Conservation (phyloP, 805 yeast genomes). For the Pichia cephalocereana region DNA sequence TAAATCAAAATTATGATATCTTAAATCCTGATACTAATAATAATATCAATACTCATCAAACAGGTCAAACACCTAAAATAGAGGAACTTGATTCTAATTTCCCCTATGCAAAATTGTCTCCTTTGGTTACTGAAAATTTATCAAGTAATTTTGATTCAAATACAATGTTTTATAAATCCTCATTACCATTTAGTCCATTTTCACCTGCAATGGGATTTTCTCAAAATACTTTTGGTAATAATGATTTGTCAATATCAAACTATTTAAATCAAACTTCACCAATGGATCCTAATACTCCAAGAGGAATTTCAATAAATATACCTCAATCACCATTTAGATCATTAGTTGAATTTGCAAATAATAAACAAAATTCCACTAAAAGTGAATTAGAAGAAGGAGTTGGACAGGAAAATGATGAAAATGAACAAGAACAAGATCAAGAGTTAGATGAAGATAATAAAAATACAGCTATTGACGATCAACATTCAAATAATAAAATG, state of each 20-base stretch:
- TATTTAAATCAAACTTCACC: background rate
- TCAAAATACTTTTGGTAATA: background rate
- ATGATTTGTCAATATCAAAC: background rate
- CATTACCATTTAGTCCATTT: background rate
- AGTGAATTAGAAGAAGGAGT: background rate
- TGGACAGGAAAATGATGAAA: too few relatives aligned
- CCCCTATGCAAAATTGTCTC: slow-evolving; percentile 1
- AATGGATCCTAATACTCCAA: background rate
- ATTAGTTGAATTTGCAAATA: background rate
- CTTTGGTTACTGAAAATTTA: background rate
- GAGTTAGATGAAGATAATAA: background rate
- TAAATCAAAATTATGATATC: background rate
- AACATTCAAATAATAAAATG: background rate
- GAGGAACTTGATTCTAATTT: slow-evolving; percentile 2
- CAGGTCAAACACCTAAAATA: background rate
- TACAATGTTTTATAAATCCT: background rate
- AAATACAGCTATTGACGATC: background rate
- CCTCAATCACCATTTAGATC: background rate
- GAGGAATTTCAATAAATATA: background rate
- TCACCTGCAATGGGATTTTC: background rate
- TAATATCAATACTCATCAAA: background rate
- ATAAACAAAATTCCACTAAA: background rate
- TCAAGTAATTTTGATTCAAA: background rate
- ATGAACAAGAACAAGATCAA: too few relatives aligned
- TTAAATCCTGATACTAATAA: background rate